Base-by-base conservation (phyloP, 78 protist species). In the Chrysochromulina tobinii region DNA sequence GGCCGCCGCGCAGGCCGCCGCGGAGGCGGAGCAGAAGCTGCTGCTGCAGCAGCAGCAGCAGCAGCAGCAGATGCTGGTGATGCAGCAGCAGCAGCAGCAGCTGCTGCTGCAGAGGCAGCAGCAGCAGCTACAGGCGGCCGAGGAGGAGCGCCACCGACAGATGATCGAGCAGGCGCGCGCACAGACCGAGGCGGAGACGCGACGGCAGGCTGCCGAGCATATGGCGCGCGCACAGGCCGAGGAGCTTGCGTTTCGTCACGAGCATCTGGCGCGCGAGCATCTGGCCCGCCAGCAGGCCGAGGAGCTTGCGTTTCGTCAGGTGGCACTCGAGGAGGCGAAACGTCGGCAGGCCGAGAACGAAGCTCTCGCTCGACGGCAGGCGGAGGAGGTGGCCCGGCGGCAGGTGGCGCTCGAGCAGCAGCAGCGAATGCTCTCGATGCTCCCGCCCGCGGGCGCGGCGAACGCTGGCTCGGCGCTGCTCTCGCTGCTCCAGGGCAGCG, bases 351-450 rank as follows among this genome's bases (percentile, higher is more conserved):
- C 81, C 54, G 81, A 72, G 81, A 6, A 5, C 53, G 81, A 72
- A 53, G 81, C 20, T 38, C 15, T 38, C n/a, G 53, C 38, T 9
- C 38, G 81, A 18, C 81, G 81, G n/a, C 38, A 72, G 53, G 81
- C 81, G 48, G 81, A 72, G 81, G 81, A 5, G 54, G 12, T 72
- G n/a, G 81, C 81, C 20, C 38, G 81, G 48, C 81, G 17, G 81
- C 53, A 38, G 54, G 81, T 53, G 38, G 81, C 81, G n/a, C 81
- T 72, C 54, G 81, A 72, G 53, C 53, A 72, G 81, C 81, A 72
- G 53, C 6, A 72, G 81, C 81, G 81, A 38, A 53, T 53, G n/a
- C 48, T 72, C 53, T 4, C 81, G 14, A 23, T 5, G 54, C 81
- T 72, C 53, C 81, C 81, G 20, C 81, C 81, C 53, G 81, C 81